phyloP scores from a whole-genome alignment of 192 early-diverging fungal genomes.

The Coemansia erecta region DNA sequence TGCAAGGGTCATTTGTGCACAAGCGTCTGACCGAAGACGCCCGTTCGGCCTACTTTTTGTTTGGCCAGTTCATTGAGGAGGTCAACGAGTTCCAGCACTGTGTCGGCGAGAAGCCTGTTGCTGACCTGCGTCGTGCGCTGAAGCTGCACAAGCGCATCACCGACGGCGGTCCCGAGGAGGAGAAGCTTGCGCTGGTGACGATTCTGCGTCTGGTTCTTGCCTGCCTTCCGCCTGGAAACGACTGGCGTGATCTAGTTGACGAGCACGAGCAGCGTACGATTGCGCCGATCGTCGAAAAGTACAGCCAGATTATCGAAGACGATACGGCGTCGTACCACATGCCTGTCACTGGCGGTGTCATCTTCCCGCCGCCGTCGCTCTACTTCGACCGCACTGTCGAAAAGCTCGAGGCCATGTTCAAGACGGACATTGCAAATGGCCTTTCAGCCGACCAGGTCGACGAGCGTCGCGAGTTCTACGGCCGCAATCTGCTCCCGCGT shows the following conservation, averaged over 20 bases:
- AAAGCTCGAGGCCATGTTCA: conserved; percentile 82
- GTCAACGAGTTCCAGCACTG: conserved; percentile 86
- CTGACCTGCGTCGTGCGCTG: conserved; percentile 76
- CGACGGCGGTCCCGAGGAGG: conserved; percentile 68
- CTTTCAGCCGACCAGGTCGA: conserved; percentile 59
- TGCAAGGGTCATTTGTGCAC: conserved; percentile 61
- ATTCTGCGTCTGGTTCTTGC: conserved; percentile 75
- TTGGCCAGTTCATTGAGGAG: conserved; percentile 95
- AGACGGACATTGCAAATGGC: conserved; percentile 62
- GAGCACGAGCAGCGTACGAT: conserved; percentile 73
- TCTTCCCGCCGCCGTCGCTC: conserved; percentile 61
- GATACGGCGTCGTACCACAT: conserved; percentile 52
- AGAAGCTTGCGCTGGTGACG: conserved; percentile 73
- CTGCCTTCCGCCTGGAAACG: conserved; percentile 73
- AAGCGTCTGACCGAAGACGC: conserved; percentile 70
- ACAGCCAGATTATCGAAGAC: conserved; percentile 46
- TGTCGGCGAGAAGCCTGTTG: conserved; percentile 71
- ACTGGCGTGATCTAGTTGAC: conserved; percentile 92
- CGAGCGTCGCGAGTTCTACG: conserved; percentile 74
- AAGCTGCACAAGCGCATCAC: conserved; percentile 63
- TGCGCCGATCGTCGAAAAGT: conserved; percentile 70
- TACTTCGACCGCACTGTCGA: conserved; percentile 95
- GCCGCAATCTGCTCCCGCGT: conserved; percentile 77
- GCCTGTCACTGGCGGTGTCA: conserved; percentile 48
- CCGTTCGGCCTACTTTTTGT: conserved; percentile 82